Percentiles rank a stretch among this genome's conserved stretches.
phyloP scores from a whole-genome alignment of 164 flowering plant species.

The Chloranthus sessilifolius region DNA sequence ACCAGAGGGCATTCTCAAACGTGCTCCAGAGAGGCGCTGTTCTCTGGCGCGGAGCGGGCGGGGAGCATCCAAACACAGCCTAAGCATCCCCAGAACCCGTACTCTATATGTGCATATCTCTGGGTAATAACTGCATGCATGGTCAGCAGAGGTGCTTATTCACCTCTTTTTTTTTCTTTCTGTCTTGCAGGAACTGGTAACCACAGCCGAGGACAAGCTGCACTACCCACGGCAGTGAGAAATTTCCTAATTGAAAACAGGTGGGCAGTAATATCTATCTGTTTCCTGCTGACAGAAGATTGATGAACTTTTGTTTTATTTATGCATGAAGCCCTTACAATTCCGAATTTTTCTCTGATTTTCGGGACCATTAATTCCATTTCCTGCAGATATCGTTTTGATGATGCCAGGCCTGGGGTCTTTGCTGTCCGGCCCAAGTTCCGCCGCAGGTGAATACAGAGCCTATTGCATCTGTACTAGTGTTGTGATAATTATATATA shows the following conservation, averaged over 20 bases:
- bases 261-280: constrained; percentile 25
- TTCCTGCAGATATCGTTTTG: constrained; percentile 50
- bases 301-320: background rate
- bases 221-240: constrained; percentile 72
- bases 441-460: constrained; percentile 29
- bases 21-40: too few relatives aligned
- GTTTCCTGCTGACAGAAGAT: background rate
- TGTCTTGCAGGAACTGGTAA: constrained; percentile 65
- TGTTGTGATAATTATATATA: too few relatives aligned
- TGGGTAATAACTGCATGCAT: too few relatives aligned
- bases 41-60: too few relatives aligned
- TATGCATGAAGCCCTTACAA: too few relatives aligned
- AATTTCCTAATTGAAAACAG: constrained; percentile 64
- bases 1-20: too few relatives aligned
- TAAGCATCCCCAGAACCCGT: too few relatives aligned
- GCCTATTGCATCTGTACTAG: too few relatives aligned
- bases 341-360: too few relatives aligned
- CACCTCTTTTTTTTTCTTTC: background rate
- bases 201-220: constrained; percentile 80
- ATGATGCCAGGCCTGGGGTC: constrained; percentile 62
- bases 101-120: too few relatives aligned
- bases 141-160: background rate
- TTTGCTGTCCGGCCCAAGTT: constrained; percentile 62
- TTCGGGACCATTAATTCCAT: background rate
- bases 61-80: too few relatives aligned